phyloP scores from a whole-genome alignment of 2,329 filamentous ascomycete genomes.

The Xylariaceae sp. region DNA sequence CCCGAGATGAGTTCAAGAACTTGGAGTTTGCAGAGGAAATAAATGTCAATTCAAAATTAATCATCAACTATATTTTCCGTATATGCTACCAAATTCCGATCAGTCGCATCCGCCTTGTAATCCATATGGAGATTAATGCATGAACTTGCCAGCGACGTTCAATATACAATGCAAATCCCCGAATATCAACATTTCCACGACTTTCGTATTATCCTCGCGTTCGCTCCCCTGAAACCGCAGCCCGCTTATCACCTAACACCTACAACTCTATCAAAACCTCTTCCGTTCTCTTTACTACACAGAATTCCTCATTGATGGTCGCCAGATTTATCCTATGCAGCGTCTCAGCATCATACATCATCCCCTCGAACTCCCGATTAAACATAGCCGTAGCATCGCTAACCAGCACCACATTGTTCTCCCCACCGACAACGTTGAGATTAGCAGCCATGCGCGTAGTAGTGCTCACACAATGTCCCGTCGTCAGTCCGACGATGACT shows the following conservation, averaged over 20 bases:
- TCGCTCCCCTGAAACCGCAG: too few relatives aligned
- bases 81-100: too few relatives aligned
- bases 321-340: constrained; percentile 43
- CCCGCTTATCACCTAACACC: too few relatives aligned
- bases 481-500: constrained; percentile 42
- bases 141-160: too few relatives aligned
- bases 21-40: constrained; percentile 64
- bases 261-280: constrained; percentile 27
- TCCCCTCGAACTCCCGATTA: constrained; percentile 31
- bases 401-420: constrained; percentile 37
- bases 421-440: constrained; percentile 38
- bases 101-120: too few relatives aligned
- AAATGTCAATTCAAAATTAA: constrained; percentile 22
- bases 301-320: constrained; percentile 46
- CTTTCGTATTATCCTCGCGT: too few relatives aligned
- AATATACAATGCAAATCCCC: too few relatives aligned
- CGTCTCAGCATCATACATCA: constrained; percentile 42
- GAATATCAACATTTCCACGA: too few relatives aligned
- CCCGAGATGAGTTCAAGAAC: constrained; percentile 91
- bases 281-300: constrained; percentile 36
- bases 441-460: constrained; percentile 47
- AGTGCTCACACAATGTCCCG: constrained; percentile 50
- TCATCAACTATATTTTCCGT: too few relatives aligned
- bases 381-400: constrained; percentile 47
- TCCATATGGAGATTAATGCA: too few relatives aligned